Conservation (phyloP, 2,329 filamentous ascomycete species). For the Nannizziopsis barbatae region DNA sequence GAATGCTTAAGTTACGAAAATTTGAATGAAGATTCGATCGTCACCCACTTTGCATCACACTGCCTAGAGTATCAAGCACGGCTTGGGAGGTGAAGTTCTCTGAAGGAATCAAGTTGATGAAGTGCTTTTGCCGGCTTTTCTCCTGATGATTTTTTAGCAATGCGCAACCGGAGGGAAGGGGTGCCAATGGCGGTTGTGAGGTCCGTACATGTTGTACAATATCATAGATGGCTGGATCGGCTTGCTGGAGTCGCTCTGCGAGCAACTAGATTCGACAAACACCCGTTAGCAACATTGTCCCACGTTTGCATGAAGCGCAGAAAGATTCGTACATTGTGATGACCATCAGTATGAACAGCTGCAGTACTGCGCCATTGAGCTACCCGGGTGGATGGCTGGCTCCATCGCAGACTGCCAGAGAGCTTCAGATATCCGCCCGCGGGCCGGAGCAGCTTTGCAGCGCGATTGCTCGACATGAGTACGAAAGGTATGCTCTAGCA, state of each 20-base stretch:
- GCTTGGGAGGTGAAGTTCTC: conserved; percentile 94
- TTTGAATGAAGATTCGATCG: background rate
- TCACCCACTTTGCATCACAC: conserved; percentile 79
- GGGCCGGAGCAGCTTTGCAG: conserved; percentile 25
- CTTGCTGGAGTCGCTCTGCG: conserved; percentile 64
- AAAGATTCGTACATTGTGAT: conserved; percentile 30
- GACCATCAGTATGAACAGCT: conserved; percentile 30
- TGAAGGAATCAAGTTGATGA: conserved; percentile 92
- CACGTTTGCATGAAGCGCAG: background rate
- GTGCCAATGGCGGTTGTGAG: background rate
- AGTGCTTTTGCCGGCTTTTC: conserved; percentile 92
- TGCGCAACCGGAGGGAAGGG: background rate
- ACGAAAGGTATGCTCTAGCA: background rate
- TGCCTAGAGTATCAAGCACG: conserved; percentile 80
- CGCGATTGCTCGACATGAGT: conserved; percentile 30
- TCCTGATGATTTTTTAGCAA: conserved; percentile 47
- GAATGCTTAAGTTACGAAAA: conserved; percentile 16
- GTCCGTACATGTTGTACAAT: conserved; percentile 73
- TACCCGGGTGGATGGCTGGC: conserved; percentile 17
- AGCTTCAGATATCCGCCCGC: conserved; percentile 25
- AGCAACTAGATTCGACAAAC: conserved; percentile 52
- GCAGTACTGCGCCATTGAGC: conserved; percentile 31
- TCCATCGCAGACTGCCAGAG: conserved; percentile 16
- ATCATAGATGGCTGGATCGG: conserved; percentile 74
- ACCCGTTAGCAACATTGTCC: conserved; percentile 7